A percentile compares a stretch with the other conserved stretches of the same genome.
These are phyloP conservation scores for Puccinia polysora DNA, from an alignment of 1,284 basidiomycete genomes.

Conservation along the genomic window DNA sequence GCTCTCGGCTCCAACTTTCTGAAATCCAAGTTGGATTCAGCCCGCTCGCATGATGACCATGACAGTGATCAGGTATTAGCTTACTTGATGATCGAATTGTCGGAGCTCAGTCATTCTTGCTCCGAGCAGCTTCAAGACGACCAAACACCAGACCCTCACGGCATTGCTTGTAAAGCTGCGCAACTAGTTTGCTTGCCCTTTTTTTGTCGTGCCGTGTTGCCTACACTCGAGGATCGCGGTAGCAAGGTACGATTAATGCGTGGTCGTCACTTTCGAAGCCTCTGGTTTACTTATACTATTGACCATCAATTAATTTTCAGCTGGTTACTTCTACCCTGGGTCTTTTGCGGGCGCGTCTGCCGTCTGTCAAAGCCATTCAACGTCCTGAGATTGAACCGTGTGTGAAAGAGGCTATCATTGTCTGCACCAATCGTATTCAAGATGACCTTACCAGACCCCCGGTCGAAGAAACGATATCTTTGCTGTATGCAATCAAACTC, in stretches of 20 bases:
- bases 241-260: conserved; percentile 10
- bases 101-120: conserved; percentile 31
- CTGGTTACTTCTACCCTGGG: conserved; percentile 30
- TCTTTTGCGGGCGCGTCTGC: conserved; percentile 29
- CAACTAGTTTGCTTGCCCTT: conserved; percentile 40
- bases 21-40: conserved; percentile 41
- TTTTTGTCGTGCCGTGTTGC: conserved; percentile 27
- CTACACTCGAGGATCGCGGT: conserved; percentile 28
- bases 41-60: conserved; percentile 18
- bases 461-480: background rate
- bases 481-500: conserved; percentile 23
- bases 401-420: conserved; percentile 25
- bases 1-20: conserved; percentile 32
- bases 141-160: conserved; percentile 7
- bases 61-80: conserved; percentile 42
- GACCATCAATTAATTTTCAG: background rate
- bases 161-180: conserved; percentile 29
- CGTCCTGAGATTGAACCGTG: conserved; percentile 36
- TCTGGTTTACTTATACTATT: background rate
- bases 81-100: conserved; percentile 36
- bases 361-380: conserved; percentile 27
- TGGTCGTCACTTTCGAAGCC: background rate
- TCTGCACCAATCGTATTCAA: conserved; percentile 29
- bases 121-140: conserved; percentile 4
- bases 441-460: conserved; percentile 1